Conservation (phyloP, 1,284 basidiomycete species). For the Puccinia novopanici region DNA sequence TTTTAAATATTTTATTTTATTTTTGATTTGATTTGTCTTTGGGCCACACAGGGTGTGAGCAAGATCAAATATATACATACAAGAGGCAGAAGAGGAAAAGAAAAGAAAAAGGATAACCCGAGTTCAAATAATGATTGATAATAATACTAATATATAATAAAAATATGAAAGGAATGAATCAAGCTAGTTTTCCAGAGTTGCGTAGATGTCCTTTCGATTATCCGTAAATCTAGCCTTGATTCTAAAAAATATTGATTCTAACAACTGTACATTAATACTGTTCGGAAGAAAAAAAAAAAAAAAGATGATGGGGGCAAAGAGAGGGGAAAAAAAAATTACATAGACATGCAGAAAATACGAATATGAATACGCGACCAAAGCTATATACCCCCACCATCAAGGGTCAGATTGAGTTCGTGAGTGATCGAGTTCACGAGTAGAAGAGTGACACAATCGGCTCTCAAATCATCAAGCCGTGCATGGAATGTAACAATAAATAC, state of each 20-base stretch:
- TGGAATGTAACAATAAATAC: neutral
- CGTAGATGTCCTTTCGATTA: constrained; percentile 2
- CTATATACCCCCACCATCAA: neutral
- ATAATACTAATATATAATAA: neutral
- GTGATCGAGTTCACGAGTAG: neutral
- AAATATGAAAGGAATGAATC: neutral
- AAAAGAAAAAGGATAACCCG: neutral
- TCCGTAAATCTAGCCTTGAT: neutral
- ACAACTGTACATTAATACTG: constrained; percentile 11
- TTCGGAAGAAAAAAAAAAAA: neutral
- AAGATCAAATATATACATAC: too few species aligned
- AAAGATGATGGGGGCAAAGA: neutral
- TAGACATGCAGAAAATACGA: constrained; percentile 29
- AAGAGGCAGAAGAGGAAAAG: neutral
- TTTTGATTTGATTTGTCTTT: too few species aligned
- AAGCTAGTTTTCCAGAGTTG: neutral
- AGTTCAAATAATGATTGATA: neutral
- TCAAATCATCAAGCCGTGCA: neutral
- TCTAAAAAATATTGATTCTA: neutral
- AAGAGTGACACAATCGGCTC: neutral
- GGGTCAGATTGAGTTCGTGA: constrained; percentile 1
- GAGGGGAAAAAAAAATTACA: neutral
- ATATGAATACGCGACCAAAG: constrained; percentile 11
- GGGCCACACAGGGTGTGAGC: neutral
- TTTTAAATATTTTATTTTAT: neutral